Base-by-base conservation (phyloP, 441 rosid genomes). In the Erodium texanum region DNA sequence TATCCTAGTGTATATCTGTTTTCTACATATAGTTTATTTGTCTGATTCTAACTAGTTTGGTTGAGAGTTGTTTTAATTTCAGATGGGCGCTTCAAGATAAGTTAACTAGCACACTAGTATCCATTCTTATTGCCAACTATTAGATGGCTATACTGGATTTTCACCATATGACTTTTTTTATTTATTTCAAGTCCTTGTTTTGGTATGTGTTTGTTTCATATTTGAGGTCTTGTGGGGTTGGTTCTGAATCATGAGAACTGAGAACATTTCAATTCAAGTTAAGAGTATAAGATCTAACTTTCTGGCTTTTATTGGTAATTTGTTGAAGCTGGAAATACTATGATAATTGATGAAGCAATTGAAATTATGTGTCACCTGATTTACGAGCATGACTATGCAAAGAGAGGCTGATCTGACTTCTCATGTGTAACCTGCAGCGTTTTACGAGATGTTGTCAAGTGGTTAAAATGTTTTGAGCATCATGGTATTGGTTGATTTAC, bases 71-170 rank as follows among this genome's bases (percentile, higher is more conserved):
- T 19, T n/a, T 56, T 23, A 23, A 59, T 45, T 22, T 59, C n/a
- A 56, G 62, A 56, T 56, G 64, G 64, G 64, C 23, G 64, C 7
- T 59, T 19, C 15, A 22, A 24, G 64, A 23, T 24, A 59, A 59
- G 27, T 58, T 58, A 22, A 18, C 29, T 58, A 58, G 62, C 23
- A 22, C 12, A 54, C 2, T 58, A 58, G 62, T 10, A 8, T 11
- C 8, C 14, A 58, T 58, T 58, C 9, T 58, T 12, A 58, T 22
- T 23, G 29, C 1, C 0, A 56, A 58, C 29, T 58, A 27, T 20
- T 22, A 58, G 27, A 20, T 58, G 62, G 62, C 15, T 22, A 11
- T 20, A 9, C 27, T 20, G 50, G 50, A 12, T 10, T 10, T 34
- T 43, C 15, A 2, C 50, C 12, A 11, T 43, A 43, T 10, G 50